These are phyloP conservation scores for Lagerstroemia speciosa DNA, from an alignment of 345 rosid genomes.

Conservation along the genomic window DNA sequence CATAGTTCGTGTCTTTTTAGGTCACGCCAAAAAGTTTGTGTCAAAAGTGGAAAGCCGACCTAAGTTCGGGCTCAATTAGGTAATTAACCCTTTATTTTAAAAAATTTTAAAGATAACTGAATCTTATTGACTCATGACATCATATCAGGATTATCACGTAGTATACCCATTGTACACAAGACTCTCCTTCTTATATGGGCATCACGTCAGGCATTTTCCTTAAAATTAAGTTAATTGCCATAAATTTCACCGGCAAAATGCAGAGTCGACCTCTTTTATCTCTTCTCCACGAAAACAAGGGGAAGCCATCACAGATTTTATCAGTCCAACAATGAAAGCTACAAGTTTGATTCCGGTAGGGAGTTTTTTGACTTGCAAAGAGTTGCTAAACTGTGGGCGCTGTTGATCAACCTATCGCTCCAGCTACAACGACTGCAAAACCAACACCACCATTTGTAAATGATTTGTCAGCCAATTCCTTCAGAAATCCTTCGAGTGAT, in stretches of 20 bases:
- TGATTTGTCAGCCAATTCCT: constrained; percentile 32
- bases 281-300: not conserved
- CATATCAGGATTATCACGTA: too few species aligned
- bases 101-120: too few species aligned
- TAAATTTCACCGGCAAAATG: not conserved
- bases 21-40: too few species aligned
- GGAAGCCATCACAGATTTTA: not conserved
- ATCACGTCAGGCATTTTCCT: not conserved
- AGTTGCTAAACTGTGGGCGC: not conserved
- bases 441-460: not conserved
- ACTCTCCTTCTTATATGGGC: too few species aligned
- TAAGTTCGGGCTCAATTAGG: too few species aligned
- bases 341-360: not conserved
- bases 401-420: not conserved
- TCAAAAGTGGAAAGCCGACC: too few species aligned
- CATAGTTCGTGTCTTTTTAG: too few species aligned
- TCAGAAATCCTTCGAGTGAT: constrained; percentile 45
- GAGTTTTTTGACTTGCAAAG: not conserved
- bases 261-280: not conserved
- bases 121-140: too few species aligned
- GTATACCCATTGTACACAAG: too few species aligned
- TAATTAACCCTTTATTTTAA: too few species aligned
- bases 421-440: not conserved
- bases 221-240: not conserved
- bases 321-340: not conserved